Percentiles rank a stretch among this genome's conserved stretches.
Conservation (phyloP, 352 stramenopile species). For the Globisporangium uncinulatum region DNA sequence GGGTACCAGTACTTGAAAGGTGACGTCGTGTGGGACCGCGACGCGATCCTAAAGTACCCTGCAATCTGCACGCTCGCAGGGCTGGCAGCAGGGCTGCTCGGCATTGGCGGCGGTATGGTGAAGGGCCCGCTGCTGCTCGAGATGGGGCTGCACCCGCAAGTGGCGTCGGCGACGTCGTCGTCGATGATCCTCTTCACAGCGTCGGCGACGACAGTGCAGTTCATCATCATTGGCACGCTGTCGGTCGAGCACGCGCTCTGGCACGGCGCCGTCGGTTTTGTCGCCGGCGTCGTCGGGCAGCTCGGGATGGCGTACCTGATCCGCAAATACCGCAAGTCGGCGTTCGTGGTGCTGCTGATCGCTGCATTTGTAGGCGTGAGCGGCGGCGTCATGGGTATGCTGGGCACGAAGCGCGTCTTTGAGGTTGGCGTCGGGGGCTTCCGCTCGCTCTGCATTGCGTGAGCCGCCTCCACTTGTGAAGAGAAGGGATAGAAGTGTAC, state of each 20-base stretch:
- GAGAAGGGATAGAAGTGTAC: background rate
- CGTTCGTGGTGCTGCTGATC: conserved; percentile 78
- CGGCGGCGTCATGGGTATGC: conserved; percentile 63
- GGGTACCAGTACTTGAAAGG: conserved; percentile 94
- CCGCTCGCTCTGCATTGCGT: conserved; percentile 51
- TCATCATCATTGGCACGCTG: conserved; percentile 92
- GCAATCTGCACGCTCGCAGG: conserved; percentile 65
- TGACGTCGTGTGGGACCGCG: conserved; percentile 92
- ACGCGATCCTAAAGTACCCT: conserved; percentile 85
- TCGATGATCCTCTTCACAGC: conserved; percentile 94
- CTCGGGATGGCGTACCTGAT: conserved; percentile 90
- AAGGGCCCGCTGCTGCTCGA: conserved; percentile 87
- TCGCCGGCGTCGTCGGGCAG: conserved; percentile 89
- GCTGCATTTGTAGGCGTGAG: conserved; percentile 67
- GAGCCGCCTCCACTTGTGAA: background rate
- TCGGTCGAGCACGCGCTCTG: conserved; percentile 88
- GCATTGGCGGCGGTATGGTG: conserved; percentile 91
- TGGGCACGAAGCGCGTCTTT: conserved; percentile 49
- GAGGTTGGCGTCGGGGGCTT: conserved; percentile 70
- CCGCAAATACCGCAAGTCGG: conserved; percentile 83
- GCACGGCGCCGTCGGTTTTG: conserved; percentile 90
- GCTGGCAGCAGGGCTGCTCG: conserved; percentile 65
- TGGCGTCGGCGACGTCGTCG: conserved; percentile 85
- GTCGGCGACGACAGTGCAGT: conserved; percentile 93
- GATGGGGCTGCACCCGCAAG: conserved; percentile 84